Conservation (phyloP, 805 yeast genomes). For the Yamadazyma paraphyllophila region DNA sequence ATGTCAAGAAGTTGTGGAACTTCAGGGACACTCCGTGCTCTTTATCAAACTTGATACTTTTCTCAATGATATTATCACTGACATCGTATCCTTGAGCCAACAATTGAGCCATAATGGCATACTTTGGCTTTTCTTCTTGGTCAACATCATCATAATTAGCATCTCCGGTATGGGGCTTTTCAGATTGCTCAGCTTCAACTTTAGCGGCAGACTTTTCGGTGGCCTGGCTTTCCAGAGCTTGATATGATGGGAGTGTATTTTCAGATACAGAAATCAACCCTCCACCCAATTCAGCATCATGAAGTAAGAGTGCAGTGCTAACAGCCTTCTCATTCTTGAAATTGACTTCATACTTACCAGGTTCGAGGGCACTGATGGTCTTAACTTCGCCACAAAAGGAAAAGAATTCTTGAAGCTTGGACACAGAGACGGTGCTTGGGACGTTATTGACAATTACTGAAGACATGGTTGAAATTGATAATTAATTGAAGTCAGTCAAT, state of each 20-base stretch:
- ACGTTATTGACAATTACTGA: slow-evolving; percentile 33
- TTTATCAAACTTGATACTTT: slow-evolving; percentile 63
- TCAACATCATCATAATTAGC: slow-evolving; percentile 47
- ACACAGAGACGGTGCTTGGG: slow-evolving; percentile 46
- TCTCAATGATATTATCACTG: slow-evolving; percentile 58
- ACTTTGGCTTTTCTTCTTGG: slow-evolving; percentile 77
- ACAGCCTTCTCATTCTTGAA: slow-evolving; percentile 62
- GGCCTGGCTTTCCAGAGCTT: slow-evolving; percentile 12
- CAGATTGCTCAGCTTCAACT: slow-evolving; percentile 21
- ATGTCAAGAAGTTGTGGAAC: slow-evolving; percentile 55
- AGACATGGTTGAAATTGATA: slow-evolving; percentile 6
- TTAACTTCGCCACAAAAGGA: slow-evolving; percentile 65
- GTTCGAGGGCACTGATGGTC: slow-evolving; percentile 30
- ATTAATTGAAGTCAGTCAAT: background rate
- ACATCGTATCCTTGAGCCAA: slow-evolving; percentile 70
- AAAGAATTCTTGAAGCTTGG: slow-evolving; percentile 63
- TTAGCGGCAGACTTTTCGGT: slow-evolving; percentile 14
- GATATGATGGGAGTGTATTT: slow-evolving; percentile 9
- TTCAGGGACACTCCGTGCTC: slow-evolving; percentile 57
- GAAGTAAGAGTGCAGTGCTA: slow-evolving; percentile 64
- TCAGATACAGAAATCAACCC: slow-evolving; percentile 48
- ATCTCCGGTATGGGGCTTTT: slow-evolving; percentile 26
- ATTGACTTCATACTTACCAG: slow-evolving; percentile 44
- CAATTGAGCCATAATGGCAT: slow-evolving; percentile 73
- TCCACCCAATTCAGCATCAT: slow-evolving; percentile 73